Evolutionary conservation across 331 rosid genomes (phyloP).

Genomic region (Quercus tomentella): DNA sequence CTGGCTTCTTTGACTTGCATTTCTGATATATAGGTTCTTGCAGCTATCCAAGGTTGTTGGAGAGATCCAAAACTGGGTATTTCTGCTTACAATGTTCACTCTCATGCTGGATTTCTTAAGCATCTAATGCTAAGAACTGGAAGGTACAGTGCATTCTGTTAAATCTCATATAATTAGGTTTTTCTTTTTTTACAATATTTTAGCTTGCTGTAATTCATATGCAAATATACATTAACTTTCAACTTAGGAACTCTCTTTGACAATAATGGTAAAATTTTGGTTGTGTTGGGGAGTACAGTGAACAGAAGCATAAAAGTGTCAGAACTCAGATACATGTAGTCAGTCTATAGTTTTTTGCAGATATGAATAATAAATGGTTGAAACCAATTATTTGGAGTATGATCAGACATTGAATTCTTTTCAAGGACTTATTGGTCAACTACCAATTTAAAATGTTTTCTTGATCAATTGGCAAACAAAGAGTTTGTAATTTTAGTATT

Average conservation of each 20-base stretch:
- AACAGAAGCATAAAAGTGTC: neutral
- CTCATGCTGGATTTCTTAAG: conserved; percentile 86
- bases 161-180: neutral
- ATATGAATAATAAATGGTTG: neutral
- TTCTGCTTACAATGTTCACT: conserved; percentile 71
- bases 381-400: neutral
- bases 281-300: neutral
- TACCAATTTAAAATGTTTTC: neutral
- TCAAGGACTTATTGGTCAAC: neutral
- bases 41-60: conserved; percentile 83
- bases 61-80: conserved; percentile 72
- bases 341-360: neutral
- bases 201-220: neutral
- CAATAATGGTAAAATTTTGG: neutral
- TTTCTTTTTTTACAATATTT: neutral
- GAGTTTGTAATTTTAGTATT: neutral
- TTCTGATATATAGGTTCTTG: conserved; percentile 64
- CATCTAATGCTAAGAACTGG: conserved; percentile 93
- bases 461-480: neutral
- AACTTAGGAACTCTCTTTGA: neutral
- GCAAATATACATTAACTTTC: neutral
- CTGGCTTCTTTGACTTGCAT: conserved; percentile 22
- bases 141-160: conserved; percentile 48
- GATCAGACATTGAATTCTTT: neutral
- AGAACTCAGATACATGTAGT: neutral